Base-by-base conservation (phyloP, 352 stramenopile genomes). In the Peronospora destructor region DNA sequence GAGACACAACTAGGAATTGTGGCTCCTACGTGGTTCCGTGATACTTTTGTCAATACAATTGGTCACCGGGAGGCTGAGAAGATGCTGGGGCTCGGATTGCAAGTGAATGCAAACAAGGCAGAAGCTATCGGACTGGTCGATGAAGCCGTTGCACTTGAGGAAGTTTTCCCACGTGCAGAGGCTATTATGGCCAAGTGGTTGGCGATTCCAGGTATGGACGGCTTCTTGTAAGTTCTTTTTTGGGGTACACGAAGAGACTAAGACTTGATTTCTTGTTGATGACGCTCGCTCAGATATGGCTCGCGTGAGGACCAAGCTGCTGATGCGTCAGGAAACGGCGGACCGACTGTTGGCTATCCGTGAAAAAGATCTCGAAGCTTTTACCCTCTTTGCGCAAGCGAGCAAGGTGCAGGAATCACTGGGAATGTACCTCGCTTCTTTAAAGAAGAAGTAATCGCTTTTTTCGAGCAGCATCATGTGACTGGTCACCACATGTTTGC, bases 1-100 rank as follows among this genome's bases (percentile, higher is more conserved):
- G 93, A 98, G 73, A 96, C 88, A 6, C 76, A 95, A 54, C 60
- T 98, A 26, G 93, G 94, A 29, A 96, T 98, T 39, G 80, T 91
- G 30, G 84, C 81, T 12, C 74, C 79, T 4, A 85, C 72, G 45
- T 91, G 83, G 80, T 87, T 92, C 38, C 72, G 72, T 17, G 74
- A 85, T 44, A 85, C 76, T 26, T 89, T 92, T 53, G 64, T 90
- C 39, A 92, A 92, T 61, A 90, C 79, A 25, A 88, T 90, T 33
- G 79, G 82, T 32, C 76, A 90, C 63, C 76, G 82, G 9, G 64
- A 92, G 45, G 80, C 82, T 23, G 79, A 92, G 59, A 92, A 90
- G 59, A 90, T 92, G 79, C 72, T 92, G 1, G 76, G 82, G 2
- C 53, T 92, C 4, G 82, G 82, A 14, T 45, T 90, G 49, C 82